These are phyloP conservation scores for Penicillium olsonii DNA, from an alignment of 2,329 filamentous ascomycete species.

Conservation along the genomic window DNA sequence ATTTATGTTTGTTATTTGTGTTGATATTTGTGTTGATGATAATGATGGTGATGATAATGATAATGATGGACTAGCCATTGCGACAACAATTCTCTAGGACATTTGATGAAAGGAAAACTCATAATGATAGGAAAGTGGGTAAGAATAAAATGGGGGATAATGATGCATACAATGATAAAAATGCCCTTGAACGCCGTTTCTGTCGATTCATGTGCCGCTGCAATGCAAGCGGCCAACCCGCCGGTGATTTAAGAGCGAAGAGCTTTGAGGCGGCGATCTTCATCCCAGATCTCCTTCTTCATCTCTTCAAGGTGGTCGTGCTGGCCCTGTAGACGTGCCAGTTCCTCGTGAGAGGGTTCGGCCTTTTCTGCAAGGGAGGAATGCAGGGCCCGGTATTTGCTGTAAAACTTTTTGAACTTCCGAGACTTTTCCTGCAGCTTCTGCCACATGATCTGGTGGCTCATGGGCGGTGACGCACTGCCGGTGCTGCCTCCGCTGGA, in stretches of 20 bases:
- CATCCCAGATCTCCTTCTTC: conserved; percentile 59
- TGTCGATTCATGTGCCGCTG: conserved; percentile 5
- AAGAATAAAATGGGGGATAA: conserved; percentile 1
- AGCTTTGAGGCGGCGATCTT: conserved; percentile 39
- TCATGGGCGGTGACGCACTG: conserved; percentile 42
- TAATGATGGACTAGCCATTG: background rate
- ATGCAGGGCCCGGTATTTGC: conserved; percentile 59
- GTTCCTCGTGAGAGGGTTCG: conserved; percentile 51
- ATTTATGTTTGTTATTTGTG: too few species aligned
- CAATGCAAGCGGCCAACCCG: background rate
- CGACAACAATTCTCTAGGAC: conserved; percentile 4
- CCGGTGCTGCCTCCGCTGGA: conserved; percentile 45
- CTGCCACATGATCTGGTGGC: conserved; percentile 38
- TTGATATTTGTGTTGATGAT: background rate
- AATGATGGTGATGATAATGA: background rate
- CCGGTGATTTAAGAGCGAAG: conserved; percentile 14
- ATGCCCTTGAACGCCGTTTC: conserved; percentile 5
- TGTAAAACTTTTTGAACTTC: conserved; percentile 60
- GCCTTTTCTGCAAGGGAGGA: conserved; percentile 43
- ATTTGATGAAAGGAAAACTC: conserved; percentile 1
- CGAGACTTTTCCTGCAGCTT: conserved; percentile 44
- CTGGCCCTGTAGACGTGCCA: conserved; percentile 56
- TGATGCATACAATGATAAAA: conserved; percentile 5
- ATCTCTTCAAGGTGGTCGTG: conserved; percentile 56
- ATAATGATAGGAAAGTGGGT: conserved; percentile 7